Conservation (phyloP, 2,329 filamentous ascomycete genomes). For the Botrytis squamosa region DNA sequence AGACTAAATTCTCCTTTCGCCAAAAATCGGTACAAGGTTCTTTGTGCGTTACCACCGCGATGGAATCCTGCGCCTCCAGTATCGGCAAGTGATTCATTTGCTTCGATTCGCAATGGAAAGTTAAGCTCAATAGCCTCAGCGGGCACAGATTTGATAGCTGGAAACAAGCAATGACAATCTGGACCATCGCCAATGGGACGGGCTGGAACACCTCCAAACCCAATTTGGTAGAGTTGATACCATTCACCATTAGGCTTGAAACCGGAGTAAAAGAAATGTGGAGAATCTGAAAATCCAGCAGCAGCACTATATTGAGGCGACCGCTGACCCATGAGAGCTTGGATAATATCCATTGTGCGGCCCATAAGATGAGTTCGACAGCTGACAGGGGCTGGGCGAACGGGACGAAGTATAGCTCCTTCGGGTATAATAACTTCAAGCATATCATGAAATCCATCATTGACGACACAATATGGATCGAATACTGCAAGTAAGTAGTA, state of each 20-base stretch:
- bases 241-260: constrained; percentile 15
- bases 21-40: constrained; percentile 10
- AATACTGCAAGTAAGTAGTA: constrained; percentile 7
- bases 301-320: constrained; percentile 10
- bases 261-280: constrained; percentile 11
- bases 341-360: background rate
- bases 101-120: constrained; percentile 16
- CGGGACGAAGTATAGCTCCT: constrained; percentile 9
- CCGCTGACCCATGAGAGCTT: constrained; percentile 17
- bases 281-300: constrained; percentile 15
- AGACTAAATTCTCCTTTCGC: constrained; percentile 11
- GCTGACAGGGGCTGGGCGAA: background rate
- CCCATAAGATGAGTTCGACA: constrained; percentile 2
- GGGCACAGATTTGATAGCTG: constrained; percentile 11
- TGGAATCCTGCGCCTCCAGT: constrained; percentile 15
- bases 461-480: background rate
- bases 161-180: constrained; percentile 17
- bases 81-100: constrained; percentile 17
- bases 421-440: constrained; percentile 8
- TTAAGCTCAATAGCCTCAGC: constrained; percentile 17
- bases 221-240: constrained; percentile 18
- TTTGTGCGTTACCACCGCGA: constrained; percentile 13
- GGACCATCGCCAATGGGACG: constrained; percentile 15
- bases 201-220: constrained; percentile 8
- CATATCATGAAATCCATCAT: constrained; percentile 8